Percentiles rank a stretch among this genome's conserved stretches.
These are phyloP conservation scores for Verbascum thapsus DNA, from an alignment of 257 asterid species.

Conservation along the genomic window DNA sequence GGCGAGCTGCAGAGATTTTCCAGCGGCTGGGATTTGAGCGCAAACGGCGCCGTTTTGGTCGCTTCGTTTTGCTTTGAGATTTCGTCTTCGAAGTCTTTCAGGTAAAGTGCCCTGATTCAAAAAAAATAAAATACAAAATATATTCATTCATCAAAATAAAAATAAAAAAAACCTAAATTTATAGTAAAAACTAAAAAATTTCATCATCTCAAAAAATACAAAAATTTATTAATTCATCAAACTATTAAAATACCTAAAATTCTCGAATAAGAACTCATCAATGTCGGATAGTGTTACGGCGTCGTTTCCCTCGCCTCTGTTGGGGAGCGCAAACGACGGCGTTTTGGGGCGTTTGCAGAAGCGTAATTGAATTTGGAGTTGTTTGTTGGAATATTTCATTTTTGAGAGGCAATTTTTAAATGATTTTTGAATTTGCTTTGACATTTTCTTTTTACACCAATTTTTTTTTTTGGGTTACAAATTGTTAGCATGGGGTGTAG, in stretches of 20 bases:
- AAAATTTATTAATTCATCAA: no score
- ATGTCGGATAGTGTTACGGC: constrained; percentile 56
- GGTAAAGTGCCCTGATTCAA: constrained; percentile 56
- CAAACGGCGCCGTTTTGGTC: constrained; percentile 11
- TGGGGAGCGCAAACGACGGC: constrained; percentile 41
- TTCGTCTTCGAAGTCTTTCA: constrained; percentile 39
- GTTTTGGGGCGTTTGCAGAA: constrained; percentile 60
- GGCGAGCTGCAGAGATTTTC: constrained; percentile 39
- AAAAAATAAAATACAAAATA: no score
- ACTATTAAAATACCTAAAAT: no score
- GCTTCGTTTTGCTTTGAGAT: constrained; percentile 16
- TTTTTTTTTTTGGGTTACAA: constrained; percentile 3
- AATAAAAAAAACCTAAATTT: no score
- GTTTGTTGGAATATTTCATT: constrained; percentile 44
- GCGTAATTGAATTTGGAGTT: constrained; percentile 30
- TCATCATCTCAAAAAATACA: no score
- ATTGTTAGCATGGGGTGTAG: neutral
- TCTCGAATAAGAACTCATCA: constrained; percentile 64
- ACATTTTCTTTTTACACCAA: constrained; percentile 34
- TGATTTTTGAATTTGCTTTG: constrained; percentile 58
- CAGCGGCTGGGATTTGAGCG: constrained; percentile 43
- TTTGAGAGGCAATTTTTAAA: constrained; percentile 55
- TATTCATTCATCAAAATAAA: no score
- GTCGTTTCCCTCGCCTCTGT: constrained; percentile 25
- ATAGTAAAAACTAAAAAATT: no score